Percentiles rank a stretch among this genome's conserved stretches.
phyloP scores from a whole-genome alignment of 345 rosid genomes.

The Gossypium longicalyx region DNA sequence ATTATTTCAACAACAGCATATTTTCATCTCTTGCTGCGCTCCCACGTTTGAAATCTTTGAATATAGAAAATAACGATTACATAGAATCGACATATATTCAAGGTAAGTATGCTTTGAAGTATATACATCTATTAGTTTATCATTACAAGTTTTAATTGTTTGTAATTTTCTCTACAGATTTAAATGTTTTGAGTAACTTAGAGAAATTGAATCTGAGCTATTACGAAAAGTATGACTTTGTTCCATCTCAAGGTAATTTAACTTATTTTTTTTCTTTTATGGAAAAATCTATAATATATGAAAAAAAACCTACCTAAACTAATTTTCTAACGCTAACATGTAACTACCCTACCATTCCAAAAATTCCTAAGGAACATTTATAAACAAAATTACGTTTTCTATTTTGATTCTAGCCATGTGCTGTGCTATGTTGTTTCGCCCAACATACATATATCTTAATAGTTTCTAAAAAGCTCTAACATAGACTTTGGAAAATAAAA shows the following conservation, averaged over 20 bases:
- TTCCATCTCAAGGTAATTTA: neutral
- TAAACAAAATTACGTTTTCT: too few species aligned
- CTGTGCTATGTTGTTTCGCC: too few species aligned
- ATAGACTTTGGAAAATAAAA: too few species aligned
- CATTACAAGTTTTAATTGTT: neutral
- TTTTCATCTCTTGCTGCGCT: neutral
- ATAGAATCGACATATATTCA: neutral
- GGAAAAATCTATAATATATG: too few species aligned
- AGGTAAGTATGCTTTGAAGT: neutral
- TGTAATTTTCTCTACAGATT: neutral
- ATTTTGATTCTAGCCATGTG: too few species aligned
- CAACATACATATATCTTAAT: too few species aligned
- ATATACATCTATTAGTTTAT: neutral
- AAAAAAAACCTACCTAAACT: too few species aligned
- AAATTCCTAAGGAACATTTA: too few species aligned
- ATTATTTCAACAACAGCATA: neutral
- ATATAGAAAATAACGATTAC: fast-evolving
- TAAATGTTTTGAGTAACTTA: neutral
- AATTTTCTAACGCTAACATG: too few species aligned
- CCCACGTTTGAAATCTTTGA: neutral
- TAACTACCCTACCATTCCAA: too few species aligned
- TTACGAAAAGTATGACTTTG: neutral
- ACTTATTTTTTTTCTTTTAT: neutral
- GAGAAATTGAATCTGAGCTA: neutral
- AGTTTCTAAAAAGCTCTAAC: too few species aligned